Conservation (phyloP, 495 filamentous ascomycete species). For the Aspergillus bridgeri region DNA sequence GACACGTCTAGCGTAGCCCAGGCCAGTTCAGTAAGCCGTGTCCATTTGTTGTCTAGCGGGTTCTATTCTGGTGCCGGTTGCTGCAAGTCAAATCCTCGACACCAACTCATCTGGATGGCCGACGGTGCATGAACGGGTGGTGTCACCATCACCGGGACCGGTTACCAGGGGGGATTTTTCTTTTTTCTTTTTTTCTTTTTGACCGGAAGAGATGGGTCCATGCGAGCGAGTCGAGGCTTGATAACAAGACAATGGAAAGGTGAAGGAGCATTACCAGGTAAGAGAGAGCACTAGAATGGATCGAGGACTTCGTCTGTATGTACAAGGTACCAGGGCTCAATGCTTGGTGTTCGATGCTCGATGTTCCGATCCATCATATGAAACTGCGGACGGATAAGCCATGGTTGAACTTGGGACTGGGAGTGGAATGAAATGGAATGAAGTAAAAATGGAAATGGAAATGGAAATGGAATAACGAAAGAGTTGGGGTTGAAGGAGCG, state of each 20-base stretch:
- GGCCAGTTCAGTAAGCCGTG: conserved; percentile 5
- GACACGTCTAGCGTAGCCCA: neutral
- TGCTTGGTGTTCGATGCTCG: too few relatives aligned
- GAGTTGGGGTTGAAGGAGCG: too few relatives aligned
- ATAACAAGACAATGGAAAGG: neutral
- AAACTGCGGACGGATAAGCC: too few relatives aligned
- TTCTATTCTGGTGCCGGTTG: neutral
- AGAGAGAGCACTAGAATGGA: too few relatives aligned
- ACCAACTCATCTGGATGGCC: neutral
- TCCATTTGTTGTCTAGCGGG: neutral
- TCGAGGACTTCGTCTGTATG: neutral
- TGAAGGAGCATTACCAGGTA: neutral
- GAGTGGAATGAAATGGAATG: too few relatives aligned
- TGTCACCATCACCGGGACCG: neutral
- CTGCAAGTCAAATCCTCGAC: neutral
- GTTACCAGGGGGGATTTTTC: neutral
- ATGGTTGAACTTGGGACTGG: too few relatives aligned
- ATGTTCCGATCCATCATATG: too few relatives aligned
- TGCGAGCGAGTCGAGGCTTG: neutral
- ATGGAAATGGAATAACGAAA: too few relatives aligned
- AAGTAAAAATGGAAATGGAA: too few relatives aligned
- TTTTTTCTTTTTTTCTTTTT: too few relatives aligned
- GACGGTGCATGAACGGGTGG: conserved; percentile 21
- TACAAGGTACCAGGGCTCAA: too few relatives aligned
- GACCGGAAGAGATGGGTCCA: too few relatives aligned